Percentiles rank a stretch among this genome's conserved stretches.
These are phyloP conservation scores for Aureobasidium melanogenum DNA, from an alignment of 2,329 filamentous ascomycete species.

Conservation along the genomic window DNA sequence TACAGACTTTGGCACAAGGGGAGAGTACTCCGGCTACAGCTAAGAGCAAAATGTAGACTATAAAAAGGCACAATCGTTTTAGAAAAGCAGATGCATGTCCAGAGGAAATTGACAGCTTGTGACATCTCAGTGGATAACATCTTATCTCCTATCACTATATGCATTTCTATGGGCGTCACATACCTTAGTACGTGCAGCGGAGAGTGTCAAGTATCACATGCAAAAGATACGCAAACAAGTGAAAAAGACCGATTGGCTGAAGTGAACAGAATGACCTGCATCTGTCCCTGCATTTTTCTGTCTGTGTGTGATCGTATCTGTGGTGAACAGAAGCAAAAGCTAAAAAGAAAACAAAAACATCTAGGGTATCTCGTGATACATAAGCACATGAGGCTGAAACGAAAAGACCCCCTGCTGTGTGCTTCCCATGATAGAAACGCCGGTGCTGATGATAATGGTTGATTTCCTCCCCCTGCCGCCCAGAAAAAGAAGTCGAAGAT, in stretches of 20 bases:
- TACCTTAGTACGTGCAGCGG: too few relatives aligned
- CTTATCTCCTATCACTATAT: too few relatives aligned
- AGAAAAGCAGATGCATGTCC: too few relatives aligned
- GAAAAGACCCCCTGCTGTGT: background rate
- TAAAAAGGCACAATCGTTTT: too few relatives aligned
- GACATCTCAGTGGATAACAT: too few relatives aligned
- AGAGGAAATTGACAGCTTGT: too few relatives aligned
- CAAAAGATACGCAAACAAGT: background rate
- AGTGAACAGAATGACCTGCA: constrained; percentile 4
- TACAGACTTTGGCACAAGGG: too few relatives aligned
- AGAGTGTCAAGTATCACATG: background rate
- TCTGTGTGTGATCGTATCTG: background rate
- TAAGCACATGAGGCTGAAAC: background rate
- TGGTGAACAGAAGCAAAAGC: background rate
- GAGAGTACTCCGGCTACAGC: too few relatives aligned
- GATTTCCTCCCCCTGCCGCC: background rate
- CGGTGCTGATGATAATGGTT: background rate
- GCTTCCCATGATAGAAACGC: background rate
- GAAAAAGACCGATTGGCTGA: background rate
- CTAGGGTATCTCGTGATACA: constrained; percentile 12
- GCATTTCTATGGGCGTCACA: too few relatives aligned
- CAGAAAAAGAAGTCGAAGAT: background rate
- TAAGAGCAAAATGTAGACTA: too few relatives aligned
- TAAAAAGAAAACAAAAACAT: background rate
- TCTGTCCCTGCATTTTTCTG: constrained; percentile 2